phyloP scores from a whole-genome alignment of 2,329 filamentous ascomycete species.

The Anthostomella pinea region DNA sequence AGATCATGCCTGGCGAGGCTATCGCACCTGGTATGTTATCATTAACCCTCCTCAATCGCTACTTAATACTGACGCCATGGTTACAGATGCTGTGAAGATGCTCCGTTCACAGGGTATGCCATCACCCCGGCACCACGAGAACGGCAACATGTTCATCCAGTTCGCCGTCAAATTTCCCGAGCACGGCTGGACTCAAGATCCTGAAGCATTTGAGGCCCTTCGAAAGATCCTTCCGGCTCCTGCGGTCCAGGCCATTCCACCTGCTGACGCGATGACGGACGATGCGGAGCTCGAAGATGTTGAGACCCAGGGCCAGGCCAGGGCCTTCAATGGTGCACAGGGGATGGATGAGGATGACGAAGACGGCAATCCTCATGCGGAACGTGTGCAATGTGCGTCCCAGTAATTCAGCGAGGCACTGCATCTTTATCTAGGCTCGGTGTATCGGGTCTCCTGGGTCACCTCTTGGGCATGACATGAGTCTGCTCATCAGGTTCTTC shows the following conservation, averaged over 20 bases:
- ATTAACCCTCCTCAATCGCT: background rate
- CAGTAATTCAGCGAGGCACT: constrained; percentile 56
- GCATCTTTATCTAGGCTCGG: background rate
- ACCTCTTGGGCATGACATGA: no score
- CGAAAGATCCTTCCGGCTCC: constrained; percentile 81
- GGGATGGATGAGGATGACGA: constrained; percentile 75
- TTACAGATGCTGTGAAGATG: constrained; percentile 83
- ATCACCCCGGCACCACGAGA: constrained; percentile 89
- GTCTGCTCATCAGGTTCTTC: no score
- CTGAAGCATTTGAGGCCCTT: constrained; percentile 72
- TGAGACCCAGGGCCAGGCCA: constrained; percentile 65
- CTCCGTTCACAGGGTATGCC: constrained; percentile 98
- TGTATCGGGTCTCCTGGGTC: no score
- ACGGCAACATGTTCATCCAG: constrained; percentile 93
- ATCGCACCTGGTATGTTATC: constrained; percentile 77
- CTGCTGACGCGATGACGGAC: constrained; percentile 86
- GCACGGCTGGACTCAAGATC: constrained; percentile 64
- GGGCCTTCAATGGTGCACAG: constrained; percentile 64
- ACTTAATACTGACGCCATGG: constrained; percentile 19
- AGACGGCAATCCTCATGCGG: constrained; percentile 69
- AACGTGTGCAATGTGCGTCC: constrained; percentile 83
- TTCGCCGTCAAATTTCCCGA: constrained; percentile 97
- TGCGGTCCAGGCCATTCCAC: constrained; percentile 61
- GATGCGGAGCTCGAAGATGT: constrained; percentile 83
- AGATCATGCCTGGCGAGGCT: constrained; percentile 90